Percentiles rank a stretch among this genome's conserved stretches.
These are phyloP conservation scores for Fragaria vesca DNA, from an alignment of 306 rosid species.

Conservation along the genomic window DNA sequence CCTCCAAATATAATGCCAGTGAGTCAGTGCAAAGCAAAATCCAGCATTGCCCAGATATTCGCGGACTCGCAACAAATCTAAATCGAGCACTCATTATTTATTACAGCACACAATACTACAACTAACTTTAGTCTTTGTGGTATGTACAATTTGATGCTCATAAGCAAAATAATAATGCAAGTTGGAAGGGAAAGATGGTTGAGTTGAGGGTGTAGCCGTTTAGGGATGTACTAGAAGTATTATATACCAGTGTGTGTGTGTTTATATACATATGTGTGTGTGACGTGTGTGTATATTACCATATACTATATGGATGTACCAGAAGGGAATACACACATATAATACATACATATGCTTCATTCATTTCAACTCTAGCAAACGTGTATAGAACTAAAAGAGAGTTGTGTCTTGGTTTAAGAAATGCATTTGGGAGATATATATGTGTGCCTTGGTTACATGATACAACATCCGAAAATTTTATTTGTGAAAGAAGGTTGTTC, in stretches of 20 bases:
- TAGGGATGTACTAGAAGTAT: slow-evolving; percentile 14
- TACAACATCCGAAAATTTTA: no score
- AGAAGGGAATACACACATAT: no score
- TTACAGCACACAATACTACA: neutral
- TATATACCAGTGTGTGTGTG: neutral
- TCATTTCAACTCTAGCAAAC: neutral
- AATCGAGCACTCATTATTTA: neutral
- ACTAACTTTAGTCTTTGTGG: neutral
- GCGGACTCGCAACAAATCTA: neutral
- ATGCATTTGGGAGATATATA: no score
- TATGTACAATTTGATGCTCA: neutral
- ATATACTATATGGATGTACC: no score
- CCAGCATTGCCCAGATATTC: neutral
- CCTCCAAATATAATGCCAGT: neutral
- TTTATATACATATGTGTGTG: no score
- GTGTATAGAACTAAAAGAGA: neutral
- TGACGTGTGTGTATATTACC: no score
- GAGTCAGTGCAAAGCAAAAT: neutral
- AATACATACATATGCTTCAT: neutral
- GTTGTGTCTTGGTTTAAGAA: neutral
- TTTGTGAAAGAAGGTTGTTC: no score
- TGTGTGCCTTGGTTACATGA: no score
- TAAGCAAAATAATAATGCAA: no score
- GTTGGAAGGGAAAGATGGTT: slow-evolving; percentile 5
- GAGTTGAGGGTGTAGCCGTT: slow-evolving; percentile 7